phyloP scores from a whole-genome alignment of 176 grass and related monocot species.

The Elymus sibiricus region DNA sequence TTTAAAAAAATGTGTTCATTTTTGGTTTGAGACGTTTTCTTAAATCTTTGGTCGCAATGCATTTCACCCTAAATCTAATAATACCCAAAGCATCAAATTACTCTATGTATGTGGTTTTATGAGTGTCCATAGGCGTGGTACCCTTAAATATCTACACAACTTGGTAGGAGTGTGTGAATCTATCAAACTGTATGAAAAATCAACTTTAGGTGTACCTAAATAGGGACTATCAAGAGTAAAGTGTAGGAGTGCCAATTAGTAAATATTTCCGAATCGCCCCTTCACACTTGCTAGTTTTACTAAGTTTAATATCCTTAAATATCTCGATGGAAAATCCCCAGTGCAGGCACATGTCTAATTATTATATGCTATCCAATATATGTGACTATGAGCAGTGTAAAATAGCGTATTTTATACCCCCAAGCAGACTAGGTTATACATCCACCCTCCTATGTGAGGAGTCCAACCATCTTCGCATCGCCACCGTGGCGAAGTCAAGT shows the following conservation, averaged over 20 bases:
- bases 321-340: not conserved
- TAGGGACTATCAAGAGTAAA: not conserved
- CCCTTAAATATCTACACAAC: not conserved
- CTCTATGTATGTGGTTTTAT: not conserved
- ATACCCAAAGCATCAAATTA: too few species aligned
- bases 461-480: not conserved
- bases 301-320: not conserved
- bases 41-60: too few species aligned
- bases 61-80: too few species aligned
- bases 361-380: not conserved
- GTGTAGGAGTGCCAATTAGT: not conserved
- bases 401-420: not conserved
- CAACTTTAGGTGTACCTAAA: not conserved
- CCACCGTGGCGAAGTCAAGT: not conserved
- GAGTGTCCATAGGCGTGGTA: not conserved
- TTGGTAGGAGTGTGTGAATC: not conserved
- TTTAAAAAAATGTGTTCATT: not conserved
- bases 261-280: not conserved
- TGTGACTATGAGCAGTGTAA: not conserved
- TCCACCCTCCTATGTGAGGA: not conserved
- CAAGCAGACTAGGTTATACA: not conserved
- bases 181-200: not conserved
- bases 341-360: not conserved
- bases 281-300: not conserved
- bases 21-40: too few species aligned